Conservation (phyloP, 257 asterid genomes). For the Anisodus tanguticus region DNA sequence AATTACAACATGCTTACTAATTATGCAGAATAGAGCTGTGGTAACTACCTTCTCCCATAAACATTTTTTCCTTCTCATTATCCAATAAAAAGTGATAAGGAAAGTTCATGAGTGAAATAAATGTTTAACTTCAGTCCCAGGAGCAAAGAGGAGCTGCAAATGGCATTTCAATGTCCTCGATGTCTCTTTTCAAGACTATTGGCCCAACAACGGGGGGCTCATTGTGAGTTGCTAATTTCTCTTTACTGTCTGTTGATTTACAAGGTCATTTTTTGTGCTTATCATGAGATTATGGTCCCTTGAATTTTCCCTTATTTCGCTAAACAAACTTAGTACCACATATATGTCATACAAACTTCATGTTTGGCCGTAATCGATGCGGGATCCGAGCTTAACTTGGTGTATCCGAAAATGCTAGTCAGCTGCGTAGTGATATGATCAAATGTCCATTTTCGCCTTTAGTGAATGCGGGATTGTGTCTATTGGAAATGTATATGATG, state of each 20-base stretch:
- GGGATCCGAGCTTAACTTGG: neutral
- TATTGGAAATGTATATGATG: neutral
- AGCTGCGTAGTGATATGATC: neutral
- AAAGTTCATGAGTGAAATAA: neutral
- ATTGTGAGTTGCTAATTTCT: constrained; percentile 52
- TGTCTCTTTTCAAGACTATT: constrained; percentile 72
- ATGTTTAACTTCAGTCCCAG: constrained; percentile 52
- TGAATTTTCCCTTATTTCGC: neutral
- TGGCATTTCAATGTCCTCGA: constrained; percentile 72
- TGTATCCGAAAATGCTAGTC: neutral
- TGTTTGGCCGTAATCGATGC: neutral
- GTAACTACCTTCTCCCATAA: constrained; percentile 41
- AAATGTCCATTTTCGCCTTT: neutral
- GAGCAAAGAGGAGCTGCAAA: constrained; percentile 92
- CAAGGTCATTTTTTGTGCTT: neutral
- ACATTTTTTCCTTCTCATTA: neutral
- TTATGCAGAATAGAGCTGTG: constrained; percentile 86
- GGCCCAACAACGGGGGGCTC: constrained; percentile 87
- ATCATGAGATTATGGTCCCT: neutral
- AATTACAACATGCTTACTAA: constrained; percentile 70
- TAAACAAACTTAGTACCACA: neutral
- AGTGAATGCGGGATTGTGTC: neutral
- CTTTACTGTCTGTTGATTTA: neutral
- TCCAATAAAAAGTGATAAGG: neutral
- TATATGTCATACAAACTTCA: neutral